These are phyloP conservation scores for Penicillium nucicola DNA, from an alignment of 495 filamentous ascomycete genomes.

Conservation along the genomic window DNA sequence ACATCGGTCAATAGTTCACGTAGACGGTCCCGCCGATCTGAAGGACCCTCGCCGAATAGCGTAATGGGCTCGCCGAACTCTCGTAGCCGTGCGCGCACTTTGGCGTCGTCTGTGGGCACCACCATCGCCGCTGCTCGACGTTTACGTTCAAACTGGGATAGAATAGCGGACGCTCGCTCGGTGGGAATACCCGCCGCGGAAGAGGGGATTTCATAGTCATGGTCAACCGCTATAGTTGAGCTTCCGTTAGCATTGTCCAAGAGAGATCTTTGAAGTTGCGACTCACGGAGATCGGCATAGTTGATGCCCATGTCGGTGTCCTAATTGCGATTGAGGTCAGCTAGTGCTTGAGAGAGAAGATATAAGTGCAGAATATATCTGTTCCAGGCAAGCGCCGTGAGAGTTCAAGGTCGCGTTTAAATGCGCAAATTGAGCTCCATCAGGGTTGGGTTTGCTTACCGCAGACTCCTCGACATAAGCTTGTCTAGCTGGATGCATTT, in stretches of 20 bases:
- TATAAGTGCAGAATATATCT: too few species aligned
- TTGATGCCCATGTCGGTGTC: slow-evolving; percentile 69
- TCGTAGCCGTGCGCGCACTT: slow-evolving; percentile 75
- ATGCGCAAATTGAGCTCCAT: neutral
- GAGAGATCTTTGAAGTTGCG: neutral
- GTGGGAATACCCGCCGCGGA: slow-evolving; percentile 72
- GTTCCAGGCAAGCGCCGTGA: too few species aligned
- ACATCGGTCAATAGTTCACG: slow-evolving; percentile 74
- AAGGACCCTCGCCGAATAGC: slow-evolving; percentile 88
- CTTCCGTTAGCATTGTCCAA: neutral
- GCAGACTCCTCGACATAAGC: slow-evolving; percentile 94
- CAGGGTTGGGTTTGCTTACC: slow-evolving; percentile 50
- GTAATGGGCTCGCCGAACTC: slow-evolving; percentile 90
- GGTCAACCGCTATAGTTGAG: slow-evolving; percentile 64
- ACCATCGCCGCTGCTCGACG: slow-evolving; percentile 82
- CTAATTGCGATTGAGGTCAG: slow-evolving; percentile 15
- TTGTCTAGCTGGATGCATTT: slow-evolving; percentile 86
- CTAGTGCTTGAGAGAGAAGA: too few species aligned
- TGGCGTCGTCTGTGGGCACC: slow-evolving; percentile 93
- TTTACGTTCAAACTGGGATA: slow-evolving; percentile 87
- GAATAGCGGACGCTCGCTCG: slow-evolving; percentile 83
- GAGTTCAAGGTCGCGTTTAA: too few species aligned
- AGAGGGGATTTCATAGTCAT: slow-evolving; percentile 77
- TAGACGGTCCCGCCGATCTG: slow-evolving; percentile 81
- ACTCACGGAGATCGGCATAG: slow-evolving; percentile 76